A percentile compares a stretch with the other conserved stretches of the same genome.
These are phyloP conservation scores for Rutstroemia sp. DNA, from an alignment of 2,329 filamentous ascomycete genomes.

Conservation along the genomic window DNA sequence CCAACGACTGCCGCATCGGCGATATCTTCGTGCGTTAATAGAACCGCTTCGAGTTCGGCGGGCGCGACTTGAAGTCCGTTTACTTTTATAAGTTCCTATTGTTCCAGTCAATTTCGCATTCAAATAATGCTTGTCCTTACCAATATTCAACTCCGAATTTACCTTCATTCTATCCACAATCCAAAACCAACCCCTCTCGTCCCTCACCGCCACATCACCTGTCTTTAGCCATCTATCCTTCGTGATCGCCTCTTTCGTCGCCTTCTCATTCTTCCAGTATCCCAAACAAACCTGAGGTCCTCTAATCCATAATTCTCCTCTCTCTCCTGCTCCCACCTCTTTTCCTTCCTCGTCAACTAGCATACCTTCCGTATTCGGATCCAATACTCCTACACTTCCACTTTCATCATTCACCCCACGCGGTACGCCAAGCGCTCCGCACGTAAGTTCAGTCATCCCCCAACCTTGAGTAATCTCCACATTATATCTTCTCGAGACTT, in stretches of 20 bases:
- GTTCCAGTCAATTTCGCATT: constrained; percentile 4
- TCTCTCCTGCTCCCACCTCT: constrained; percentile 33
- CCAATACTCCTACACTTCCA: too few relatives aligned
- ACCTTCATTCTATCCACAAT: constrained; percentile 48
- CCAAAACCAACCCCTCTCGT: constrained; percentile 50
- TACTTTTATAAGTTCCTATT: constrained; percentile 50
- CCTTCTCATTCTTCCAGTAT: constrained; percentile 35
- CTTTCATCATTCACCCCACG: too few relatives aligned
- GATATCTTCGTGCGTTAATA: constrained; percentile 44
- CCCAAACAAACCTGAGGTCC: constrained; percentile 38
- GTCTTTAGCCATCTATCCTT: constrained; percentile 44
- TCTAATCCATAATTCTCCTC: constrained; percentile 37
- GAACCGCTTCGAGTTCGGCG: constrained; percentile 46
- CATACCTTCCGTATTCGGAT: too few relatives aligned
- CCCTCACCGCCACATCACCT: constrained; percentile 46
- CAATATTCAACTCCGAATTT: not conserved
- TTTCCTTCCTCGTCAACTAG: not conserved
- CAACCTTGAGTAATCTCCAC: too few relatives aligned
- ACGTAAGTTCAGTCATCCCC: too few relatives aligned
- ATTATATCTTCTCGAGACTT: too few relatives aligned
- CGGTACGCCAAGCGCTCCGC: too few relatives aligned
- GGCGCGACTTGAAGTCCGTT: constrained; percentile 54
- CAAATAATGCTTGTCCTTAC: not conserved
- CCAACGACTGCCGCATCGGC: constrained; percentile 50
- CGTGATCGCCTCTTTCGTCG: constrained; percentile 31